phyloP scores from a whole-genome alignment of 202 grass and related monocot genomes.

The Bolboschoenoplectus hybrid region DNA sequence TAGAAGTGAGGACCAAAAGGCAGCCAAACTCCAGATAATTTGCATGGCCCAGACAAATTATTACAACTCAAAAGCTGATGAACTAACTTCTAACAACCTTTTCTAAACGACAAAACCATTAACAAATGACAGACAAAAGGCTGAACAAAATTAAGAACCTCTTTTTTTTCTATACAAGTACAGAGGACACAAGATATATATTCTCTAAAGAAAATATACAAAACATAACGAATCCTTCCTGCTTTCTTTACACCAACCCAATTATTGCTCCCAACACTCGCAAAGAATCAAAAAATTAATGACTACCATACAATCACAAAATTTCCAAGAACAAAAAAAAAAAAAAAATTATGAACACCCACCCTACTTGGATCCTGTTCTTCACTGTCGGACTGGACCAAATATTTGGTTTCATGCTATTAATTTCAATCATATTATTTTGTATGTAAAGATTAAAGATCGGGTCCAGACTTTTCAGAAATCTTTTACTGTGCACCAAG shows the following conservation, averaged over 20 bases:
- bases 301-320: slow-evolving; percentile 10
- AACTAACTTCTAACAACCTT: slow-evolving; percentile 11
- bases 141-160: neutral
- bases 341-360: neutral
- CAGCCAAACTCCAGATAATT: neutral
- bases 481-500: neutral
- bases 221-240: neutral
- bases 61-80: slow-evolving; percentile 6
- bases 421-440: neutral
- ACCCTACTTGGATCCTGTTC: neutral
- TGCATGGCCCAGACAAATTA: neutral
- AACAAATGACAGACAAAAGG: neutral
- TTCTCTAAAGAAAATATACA: neutral
- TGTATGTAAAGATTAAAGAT: neutral
- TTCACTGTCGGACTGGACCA: neutral
- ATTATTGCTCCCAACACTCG: slow-evolving; percentile 16
- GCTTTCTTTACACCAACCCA: slow-evolving; percentile 14
- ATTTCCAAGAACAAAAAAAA: neutral
- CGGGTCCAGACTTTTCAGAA: neutral
- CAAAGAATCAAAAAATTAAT: slow-evolving; percentile 1
- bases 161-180: slow-evolving; percentile 8
- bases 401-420: neutral
- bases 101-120: neutral
- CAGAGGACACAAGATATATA: slow-evolving; percentile 4
- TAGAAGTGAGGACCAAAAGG: neutral